Evolutionary conservation across 1,284 basidiomycete genomes (phyloP), one percentile per base, ranked within the genome.

Genomic region (Ceratobasidium papillatum): DNA sequence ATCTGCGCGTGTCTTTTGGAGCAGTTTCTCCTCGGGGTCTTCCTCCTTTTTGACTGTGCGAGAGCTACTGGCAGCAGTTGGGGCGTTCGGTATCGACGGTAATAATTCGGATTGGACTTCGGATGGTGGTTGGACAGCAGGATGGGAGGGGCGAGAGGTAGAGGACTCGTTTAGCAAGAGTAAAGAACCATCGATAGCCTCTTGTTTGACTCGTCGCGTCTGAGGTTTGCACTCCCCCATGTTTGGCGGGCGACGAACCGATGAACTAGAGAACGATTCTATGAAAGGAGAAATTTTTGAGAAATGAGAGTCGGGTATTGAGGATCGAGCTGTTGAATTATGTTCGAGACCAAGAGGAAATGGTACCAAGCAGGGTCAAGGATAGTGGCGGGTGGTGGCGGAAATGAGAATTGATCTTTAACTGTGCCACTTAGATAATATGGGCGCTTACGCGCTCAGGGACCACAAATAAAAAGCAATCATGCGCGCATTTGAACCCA

Each of bases 361-460:
- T 9, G 9, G 22, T 22, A 32, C 34, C n/a, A 22, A 25, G 30
- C 9, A 49, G 12, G n/a, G 30, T 19, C 7, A 22, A 47, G 27
- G 62, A n/a, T 32, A 11, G 62, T 64, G 62, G 62, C 30, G 30
- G 41, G 32, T 36, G 62, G 62, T 64, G 62, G 62, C 62, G 43
- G 27, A 27, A 49, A 49, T 41, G 43, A 49, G 38, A 27, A 7
- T 1, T 17, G 43, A 64, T 64, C 9, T 64, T 49, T 12, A n/a
- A n/a, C 19, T 49, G 45, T 22, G 11, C 30, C 1, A 5, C 43
- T 64, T 64, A 64, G 14, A 34, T 64, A 47, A 64, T 45, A 8
- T 32, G 3, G 47, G 62, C 62, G 62, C 62, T 64, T 64, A 32
- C 14, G 14, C 11, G 22, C 25, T 4, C 17, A 30, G 30, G 25